A percentile compares a stretch with the other conserved stretches of the same genome.
Evolutionary conservation across 805 yeast genomes (phyloP).

Genomic region (Lachancea dasiensis): DNA sequence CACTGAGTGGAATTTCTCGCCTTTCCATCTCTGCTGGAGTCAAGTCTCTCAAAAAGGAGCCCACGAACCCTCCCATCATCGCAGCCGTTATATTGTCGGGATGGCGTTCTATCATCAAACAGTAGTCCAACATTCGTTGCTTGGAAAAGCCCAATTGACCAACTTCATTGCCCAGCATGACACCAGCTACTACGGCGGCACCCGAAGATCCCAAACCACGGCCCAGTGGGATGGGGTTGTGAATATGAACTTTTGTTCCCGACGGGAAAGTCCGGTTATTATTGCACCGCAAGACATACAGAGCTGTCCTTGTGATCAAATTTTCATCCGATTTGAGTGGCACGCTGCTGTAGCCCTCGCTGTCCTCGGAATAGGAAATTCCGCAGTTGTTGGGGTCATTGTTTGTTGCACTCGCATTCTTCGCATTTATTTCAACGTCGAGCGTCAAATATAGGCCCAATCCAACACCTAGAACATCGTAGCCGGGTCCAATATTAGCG

Average conservation of each 20-base stretch:
- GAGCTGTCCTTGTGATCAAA: constrained; percentile 86
- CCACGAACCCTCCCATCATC: constrained; percentile 98
- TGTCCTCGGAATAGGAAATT: constrained; percentile 57
- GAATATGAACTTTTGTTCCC: constrained; percentile 75
- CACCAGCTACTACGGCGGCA: constrained; percentile 98
- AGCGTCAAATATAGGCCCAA: constrained; percentile 68
- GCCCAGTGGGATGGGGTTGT: constrained; percentile 92
- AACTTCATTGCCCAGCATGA: constrained; percentile 77
- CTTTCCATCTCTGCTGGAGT: constrained; percentile 63
- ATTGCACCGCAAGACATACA: constrained; percentile 84
- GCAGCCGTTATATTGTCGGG: constrained; percentile 99
- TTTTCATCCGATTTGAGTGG: constrained; percentile 75
- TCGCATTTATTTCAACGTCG: constrained; percentile 56
- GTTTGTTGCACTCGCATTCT: constrained; percentile 40
- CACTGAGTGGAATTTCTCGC: constrained; percentile 78
- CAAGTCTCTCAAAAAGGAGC: constrained; percentile 83
- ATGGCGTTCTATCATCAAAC: constrained; percentile 95
- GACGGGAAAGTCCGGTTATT: constrained; percentile 68
- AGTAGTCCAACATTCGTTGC: constrained; percentile 84
- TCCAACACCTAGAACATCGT: constrained; percentile 93
- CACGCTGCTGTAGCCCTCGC: constrained; percentile 76
- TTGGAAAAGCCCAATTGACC: constrained; percentile 69
- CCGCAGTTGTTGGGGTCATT: constrained; percentile 63
- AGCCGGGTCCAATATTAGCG: constrained; percentile 98
- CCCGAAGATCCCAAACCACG: constrained; percentile 97